Conservation (phyloP, 2,329 filamentous ascomycete species). For the Nannizziopsis arthrosporioides region DNA sequence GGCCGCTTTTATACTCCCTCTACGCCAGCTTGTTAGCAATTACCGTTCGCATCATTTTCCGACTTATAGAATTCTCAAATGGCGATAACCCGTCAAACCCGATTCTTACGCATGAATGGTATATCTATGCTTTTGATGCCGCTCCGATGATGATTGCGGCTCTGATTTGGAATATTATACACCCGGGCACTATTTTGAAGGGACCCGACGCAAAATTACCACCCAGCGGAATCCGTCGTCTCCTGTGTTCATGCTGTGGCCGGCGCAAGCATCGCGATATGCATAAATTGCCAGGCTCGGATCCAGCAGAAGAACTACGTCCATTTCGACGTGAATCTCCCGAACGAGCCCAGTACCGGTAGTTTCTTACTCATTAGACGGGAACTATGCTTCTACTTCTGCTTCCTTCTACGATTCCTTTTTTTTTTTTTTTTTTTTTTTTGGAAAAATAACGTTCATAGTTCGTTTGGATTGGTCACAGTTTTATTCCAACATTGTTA, state of each 20-base stretch:
- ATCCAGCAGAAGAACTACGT: slow-evolving; percentile 2
- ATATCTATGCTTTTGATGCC: slow-evolving; percentile 28
- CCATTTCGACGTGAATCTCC: background rate
- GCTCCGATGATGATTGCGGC: slow-evolving; percentile 28
- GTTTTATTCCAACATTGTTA: too few relatives aligned
- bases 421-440: too few relatives aligned
- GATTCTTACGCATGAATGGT: slow-evolving; percentile 27
- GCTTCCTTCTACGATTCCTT: background rate
- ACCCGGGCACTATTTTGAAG: slow-evolving; percentile 27
- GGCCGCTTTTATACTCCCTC: slow-evolving; percentile 38
- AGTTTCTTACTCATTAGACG: background rate
- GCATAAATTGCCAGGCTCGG: slow-evolving; percentile 3
- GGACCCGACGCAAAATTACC: slow-evolving; percentile 5
- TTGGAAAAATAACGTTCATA: too few relatives aligned
- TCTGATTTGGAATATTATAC: slow-evolving; percentile 28
- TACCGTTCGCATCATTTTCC: slow-evolving; percentile 30
- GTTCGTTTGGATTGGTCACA: too few relatives aligned
- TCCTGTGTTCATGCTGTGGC: background rate
- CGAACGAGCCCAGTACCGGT: background rate
- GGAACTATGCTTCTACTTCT: background rate
- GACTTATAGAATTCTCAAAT: slow-evolving; percentile 22
- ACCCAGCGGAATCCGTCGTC: background rate
- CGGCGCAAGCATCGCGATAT: background rate
- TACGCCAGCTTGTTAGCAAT: slow-evolving; percentile 43
- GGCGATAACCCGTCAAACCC: slow-evolving; percentile 20